Base-by-base conservation (phyloP, 768 basidiomycete species). In the Coprinellus micaceus region DNA sequence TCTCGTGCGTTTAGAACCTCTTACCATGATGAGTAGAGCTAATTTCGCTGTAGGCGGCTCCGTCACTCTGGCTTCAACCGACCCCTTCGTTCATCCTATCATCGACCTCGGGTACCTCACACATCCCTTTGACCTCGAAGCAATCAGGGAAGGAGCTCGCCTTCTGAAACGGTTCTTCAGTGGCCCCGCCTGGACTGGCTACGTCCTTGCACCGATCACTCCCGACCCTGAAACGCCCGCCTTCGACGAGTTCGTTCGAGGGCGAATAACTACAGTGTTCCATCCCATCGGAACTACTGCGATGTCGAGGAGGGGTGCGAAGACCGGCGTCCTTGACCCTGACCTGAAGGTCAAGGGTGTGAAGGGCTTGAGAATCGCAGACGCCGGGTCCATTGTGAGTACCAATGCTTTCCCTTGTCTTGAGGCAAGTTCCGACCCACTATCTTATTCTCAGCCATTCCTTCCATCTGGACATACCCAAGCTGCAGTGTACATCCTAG, bases 301-400 rank as follows among this genome's bases (percentile, higher is more conserved):
- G 10, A 68, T 67, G 67, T 64, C 63, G 17, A 24, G 61, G 2
- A 58, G 57, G 47, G 59, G 56, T 19, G 63, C 63, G 1, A 25
- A 44, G 26, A 52, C 54, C 26, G 69, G 68, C 40, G 69, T 70
- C 19, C 60, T 67, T 6, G 61, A 69, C 58, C 68, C 68, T 9
- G 63, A 69, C 48, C 52, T 70, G 15, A 57, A 39, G 22, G 68
- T 69, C 4, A 69, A 70, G 57, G 67, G 68, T 5, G 58, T 50
- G 15, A 56, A 48, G 26, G 54, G 47, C 25, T 15, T 56, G 22
- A 29, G 46, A 15, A 36, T 56, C 36, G 54, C 49, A 3, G 46
- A 56, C 37, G 45, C 46, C 9, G 33, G 29, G 11, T 19, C 26
- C 1, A 29, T 53, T 25, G 26, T 53, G 11, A 41, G 39, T 44